Conservation (phyloP, 768 basidiomycete species). For the Leccinum boreale region DNA sequence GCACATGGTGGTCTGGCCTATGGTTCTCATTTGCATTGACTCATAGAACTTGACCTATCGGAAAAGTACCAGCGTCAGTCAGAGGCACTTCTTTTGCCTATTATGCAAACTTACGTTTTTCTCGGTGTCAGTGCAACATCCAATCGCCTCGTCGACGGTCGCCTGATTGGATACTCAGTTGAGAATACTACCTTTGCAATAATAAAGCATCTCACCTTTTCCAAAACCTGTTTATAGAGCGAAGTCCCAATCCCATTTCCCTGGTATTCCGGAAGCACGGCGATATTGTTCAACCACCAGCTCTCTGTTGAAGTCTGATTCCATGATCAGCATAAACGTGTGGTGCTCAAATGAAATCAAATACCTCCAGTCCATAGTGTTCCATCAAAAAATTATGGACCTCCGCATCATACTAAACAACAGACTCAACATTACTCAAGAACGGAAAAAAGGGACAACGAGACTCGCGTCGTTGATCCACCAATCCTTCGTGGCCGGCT, state of each 20-base stretch:
- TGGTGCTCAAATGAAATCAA: too few relatives aligned
- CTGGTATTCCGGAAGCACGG: slow-evolving; percentile 1
- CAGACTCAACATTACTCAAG: neutral
- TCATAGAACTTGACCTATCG: slow-evolving; percentile 2
- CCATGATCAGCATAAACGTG: neutral
- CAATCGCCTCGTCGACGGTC: neutral
- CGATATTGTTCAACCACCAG: slow-evolving; percentile 4
- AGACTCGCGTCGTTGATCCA: neutral
- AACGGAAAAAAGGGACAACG: neutral
- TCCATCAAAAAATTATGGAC: neutral
- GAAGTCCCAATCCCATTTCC: slow-evolving; percentile 3
- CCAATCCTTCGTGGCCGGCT: slow-evolving; percentile 1
- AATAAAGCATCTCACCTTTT: neutral
- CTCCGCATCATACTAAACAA: neutral
- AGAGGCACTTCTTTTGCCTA: neutral
- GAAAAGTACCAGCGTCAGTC: neutral
- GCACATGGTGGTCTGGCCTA: neutral
- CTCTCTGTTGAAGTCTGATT: neutral
- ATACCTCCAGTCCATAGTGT: neutral
- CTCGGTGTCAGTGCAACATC: neutral
- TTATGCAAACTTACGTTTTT: neutral
- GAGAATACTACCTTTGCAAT: neutral
- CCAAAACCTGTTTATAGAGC: neutral
- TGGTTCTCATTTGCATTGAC: neutral
- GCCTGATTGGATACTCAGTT: neutral